A percentile compares a stretch with the other conserved stretches of the same genome.
These are phyloP conservation scores for Ogataea corticis DNA, from an alignment of 805 yeast species.

Conservation along the genomic window DNA sequence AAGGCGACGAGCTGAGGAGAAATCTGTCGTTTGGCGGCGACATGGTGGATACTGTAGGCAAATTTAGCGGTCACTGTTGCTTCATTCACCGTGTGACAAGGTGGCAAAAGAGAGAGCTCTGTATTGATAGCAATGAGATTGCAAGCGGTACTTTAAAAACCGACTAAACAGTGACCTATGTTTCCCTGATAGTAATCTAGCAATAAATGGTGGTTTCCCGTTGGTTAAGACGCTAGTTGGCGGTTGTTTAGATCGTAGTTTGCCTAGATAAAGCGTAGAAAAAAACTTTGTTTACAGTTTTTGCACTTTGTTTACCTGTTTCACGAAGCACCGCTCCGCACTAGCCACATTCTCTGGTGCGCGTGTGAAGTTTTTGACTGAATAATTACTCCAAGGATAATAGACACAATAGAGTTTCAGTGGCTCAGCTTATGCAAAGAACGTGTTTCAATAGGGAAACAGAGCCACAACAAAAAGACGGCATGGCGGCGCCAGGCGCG, in stretches of 20 bases:
- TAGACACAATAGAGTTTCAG: no score
- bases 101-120: not conserved
- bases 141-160: not conserved
- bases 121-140: not conserved
- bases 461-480: no score
- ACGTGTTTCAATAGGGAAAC: no score
- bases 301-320: slow-evolving; percentile 12
- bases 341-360: slow-evolving; percentile 7
- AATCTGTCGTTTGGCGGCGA: slow-evolving; percentile 21
- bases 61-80: not conserved
- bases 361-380: not conserved
- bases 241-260: not conserved
- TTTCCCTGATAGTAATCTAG: not conserved
- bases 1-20: slow-evolving; percentile 31
- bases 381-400: not conserved
- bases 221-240: not conserved
- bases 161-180: not conserved
- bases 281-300: slow-evolving; percentile 11
- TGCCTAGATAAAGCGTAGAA: not conserved
- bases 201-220: no score
- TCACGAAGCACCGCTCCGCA: not conserved
- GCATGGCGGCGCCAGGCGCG: no score
- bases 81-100: not conserved
- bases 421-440: no score
- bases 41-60: slow-evolving; percentile 9